These are phyloP conservation scores for Quercus parvula DNA, from an alignment of 306 rosid species.

Conservation along the genomic window DNA sequence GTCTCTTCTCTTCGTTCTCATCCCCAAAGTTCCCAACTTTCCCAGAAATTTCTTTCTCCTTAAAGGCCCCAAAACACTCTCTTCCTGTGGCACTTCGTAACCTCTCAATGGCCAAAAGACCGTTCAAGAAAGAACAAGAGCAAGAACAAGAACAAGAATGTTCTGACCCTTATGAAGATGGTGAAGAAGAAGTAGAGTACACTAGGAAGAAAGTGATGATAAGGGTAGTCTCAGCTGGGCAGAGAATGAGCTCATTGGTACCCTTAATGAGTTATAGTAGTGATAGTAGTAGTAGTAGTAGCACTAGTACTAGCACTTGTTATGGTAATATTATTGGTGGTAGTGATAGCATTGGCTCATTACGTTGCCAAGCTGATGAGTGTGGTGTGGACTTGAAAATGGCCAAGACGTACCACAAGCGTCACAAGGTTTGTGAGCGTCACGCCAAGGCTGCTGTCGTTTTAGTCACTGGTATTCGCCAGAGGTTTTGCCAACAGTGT, in stretches of 20 bases:
- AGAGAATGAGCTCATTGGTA: background rate
- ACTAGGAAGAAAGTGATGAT: constrained; percentile 11
- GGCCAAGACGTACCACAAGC: constrained; percentile 28
- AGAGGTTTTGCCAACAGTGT: constrained; percentile 42
- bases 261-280: background rate
- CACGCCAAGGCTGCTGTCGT: constrained; percentile 33
- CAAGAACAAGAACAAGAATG: background rate
- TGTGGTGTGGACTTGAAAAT: constrained; percentile 15
- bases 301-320: no score
- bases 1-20: background rate
- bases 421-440: constrained; percentile 33
- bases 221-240: constrained; percentile 15
- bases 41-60: background rate
- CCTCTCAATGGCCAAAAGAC: background rate
- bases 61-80: background rate
- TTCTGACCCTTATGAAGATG: background rate
- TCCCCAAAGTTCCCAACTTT: background rate
- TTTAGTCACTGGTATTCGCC: constrained; percentile 28
- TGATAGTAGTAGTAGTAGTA: background rate
- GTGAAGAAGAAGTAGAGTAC: background rate
- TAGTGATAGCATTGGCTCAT: background rate
- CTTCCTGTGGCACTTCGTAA: background rate
- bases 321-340: background rate
- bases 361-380: constrained; percentile 32
- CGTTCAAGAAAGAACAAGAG: background rate